Evolutionary conservation across 192 early-diverging fungal genomes (phyloP), one percentile per base, ranked within the genome.

Genomic region (Lunasporangiospora selenospora): DNA sequence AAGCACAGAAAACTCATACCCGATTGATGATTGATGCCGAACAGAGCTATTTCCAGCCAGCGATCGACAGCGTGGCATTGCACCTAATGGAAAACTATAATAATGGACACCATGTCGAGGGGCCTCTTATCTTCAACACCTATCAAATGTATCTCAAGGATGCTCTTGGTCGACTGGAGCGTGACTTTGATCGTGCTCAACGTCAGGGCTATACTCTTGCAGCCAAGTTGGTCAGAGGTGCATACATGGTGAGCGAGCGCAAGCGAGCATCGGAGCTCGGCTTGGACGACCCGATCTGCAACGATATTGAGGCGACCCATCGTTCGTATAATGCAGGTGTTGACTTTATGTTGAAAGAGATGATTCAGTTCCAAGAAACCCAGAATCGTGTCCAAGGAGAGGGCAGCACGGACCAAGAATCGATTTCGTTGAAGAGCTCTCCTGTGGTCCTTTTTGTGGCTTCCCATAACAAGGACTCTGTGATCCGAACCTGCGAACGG

Each of bases 71-170:
- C 50, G 79, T 95, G 5, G 89, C 89, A 6, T 70, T 92, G 41
- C 78, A 80, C 21, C 67, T 98, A 52, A 82, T 83, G 61, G 69
- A 79, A 43, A 79, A 82, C 59, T 93, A 85, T 81, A 97, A 98
- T 81, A 58, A 56, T 47, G 40, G 58, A 6, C 54, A 58, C 33
- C 46, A 76, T 32, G 38, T 44, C 26, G 63, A 51, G 26, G 70
- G 66, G 42, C 90, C 92, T 7, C 79, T 93, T 27, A 83, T 96
- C 31, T 96, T 85, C 86, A 96, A 96, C 81, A 98, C 96, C 5
- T 93, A 92, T 78, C 96, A 98, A 82, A 94, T 96, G 92, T 98
- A 98, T 77, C 83, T 91, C 31, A 85, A 86, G 53, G 86, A 85
- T 65, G 80, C 87, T 8, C 64, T 77, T 27, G 53, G 54, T 47